A percentile compares a stretch with the other conserved stretches of the same genome.
phyloP scores from a whole-genome alignment of 257 asterid species.

The Prunella vulgaris region DNA sequence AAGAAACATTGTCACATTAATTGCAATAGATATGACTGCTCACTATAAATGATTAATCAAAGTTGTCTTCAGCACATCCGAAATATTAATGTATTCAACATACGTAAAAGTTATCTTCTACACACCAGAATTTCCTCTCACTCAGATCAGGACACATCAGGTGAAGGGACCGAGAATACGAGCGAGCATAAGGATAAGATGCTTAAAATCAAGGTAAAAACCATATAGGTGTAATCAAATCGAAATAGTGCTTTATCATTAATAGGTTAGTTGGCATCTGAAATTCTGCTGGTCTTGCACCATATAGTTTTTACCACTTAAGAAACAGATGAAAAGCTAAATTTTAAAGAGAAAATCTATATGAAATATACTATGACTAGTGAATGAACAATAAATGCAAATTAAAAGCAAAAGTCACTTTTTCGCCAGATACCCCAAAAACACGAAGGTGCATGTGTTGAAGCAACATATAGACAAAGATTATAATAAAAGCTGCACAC shows the following conservation, averaged over 20 bases:
- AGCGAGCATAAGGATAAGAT: not conserved
- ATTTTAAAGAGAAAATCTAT: not conserved
- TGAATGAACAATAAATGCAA: not conserved
- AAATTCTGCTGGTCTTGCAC: not conserved
- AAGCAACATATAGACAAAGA: not conserved
- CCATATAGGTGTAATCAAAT: not conserved
- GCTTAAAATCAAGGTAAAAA: not conserved
- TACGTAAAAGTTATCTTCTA: not conserved
- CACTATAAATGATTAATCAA: not conserved
- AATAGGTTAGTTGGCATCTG: not conserved
- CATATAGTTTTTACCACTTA: not conserved
- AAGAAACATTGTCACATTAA: slow-evolving; percentile 15
- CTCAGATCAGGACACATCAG: slow-evolving; percentile 14
- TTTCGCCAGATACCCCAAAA: not conserved
- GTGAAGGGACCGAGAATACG: not conserved
- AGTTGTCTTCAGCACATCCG: not conserved
- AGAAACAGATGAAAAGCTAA: not conserved
- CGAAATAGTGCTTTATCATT: not conserved
- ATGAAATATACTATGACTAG: not conserved
- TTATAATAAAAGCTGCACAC: slow-evolving; percentile 7
- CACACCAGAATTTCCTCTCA: not conserved
- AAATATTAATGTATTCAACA: not conserved
- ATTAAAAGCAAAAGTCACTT: not conserved
- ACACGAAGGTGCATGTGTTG: not conserved
- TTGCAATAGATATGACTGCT: not conserved